A percentile compares a stretch with the other conserved stretches of the same genome.
These are phyloP conservation scores for Pseudonitzschia multistriata DNA, from an alignment of 108 stramenopile genomes.

Conservation along the genomic window DNA sequence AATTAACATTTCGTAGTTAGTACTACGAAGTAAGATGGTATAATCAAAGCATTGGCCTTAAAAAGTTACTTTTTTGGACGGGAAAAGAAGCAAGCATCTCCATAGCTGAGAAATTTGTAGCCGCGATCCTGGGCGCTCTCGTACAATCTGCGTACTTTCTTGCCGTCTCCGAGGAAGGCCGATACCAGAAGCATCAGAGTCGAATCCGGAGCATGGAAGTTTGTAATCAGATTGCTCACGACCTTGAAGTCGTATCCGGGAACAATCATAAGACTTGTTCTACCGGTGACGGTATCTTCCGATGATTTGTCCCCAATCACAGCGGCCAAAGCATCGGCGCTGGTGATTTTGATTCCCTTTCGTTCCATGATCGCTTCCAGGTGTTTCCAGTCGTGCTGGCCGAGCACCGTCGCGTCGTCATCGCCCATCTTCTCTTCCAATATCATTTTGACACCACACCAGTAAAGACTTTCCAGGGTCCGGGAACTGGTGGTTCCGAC, in stretches of 20 bases:
- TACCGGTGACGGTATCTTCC: constrained; percentile 29
- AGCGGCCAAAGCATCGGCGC: constrained; percentile 24
- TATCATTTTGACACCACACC: constrained; percentile 46
- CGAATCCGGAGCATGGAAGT: constrained; percentile 65
- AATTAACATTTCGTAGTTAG: too few species aligned
- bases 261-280: constrained; percentile 44
- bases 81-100: constrained; percentile 45
- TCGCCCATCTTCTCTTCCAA: constrained; percentile 11
- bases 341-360: constrained; percentile 16
- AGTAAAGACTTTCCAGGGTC: constrained; percentile 53
- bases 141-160: constrained; percentile 31
- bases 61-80: constrained; percentile 8
- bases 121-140: constrained; percentile 36
- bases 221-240: constrained; percentile 49
- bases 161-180: constrained; percentile 34
- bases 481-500: constrained; percentile 53
- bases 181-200: constrained; percentile 58
- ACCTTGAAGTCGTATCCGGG: constrained; percentile 46
- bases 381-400: constrained; percentile 38
- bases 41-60: neutral
- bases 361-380: constrained; percentile 18
- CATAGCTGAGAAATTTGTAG: constrained; percentile 43
- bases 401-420: constrained; percentile 27
- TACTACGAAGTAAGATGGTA: neutral
- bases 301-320: constrained; percentile 22